phyloP scores from a whole-genome alignment of 1,284 basidiomycete genomes.

The Austroboletus novae-zelandiae region DNA sequence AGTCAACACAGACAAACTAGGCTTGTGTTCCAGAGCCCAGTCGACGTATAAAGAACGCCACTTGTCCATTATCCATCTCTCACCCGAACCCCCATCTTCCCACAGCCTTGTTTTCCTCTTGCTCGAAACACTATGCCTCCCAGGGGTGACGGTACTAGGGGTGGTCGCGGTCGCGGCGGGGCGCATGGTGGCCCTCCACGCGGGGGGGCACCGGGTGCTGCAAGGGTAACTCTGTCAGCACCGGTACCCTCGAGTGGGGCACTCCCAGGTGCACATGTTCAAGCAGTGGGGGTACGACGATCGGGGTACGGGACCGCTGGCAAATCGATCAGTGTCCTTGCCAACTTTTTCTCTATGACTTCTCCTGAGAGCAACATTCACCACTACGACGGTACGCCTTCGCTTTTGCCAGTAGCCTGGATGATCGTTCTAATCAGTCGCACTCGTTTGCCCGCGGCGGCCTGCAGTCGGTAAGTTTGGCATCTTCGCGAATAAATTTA shows the following conservation, averaged over 20 bases:
- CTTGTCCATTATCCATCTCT: constrained; percentile 10
- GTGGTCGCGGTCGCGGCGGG: constrained; percentile 17
- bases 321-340: constrained; percentile 46
- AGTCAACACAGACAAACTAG: constrained; percentile 32
- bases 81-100: constrained; percentile 21
- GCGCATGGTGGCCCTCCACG: constrained; percentile 27
- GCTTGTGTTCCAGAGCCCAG: background rate
- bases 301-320: constrained; percentile 61
- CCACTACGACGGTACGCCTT: constrained; percentile 68
- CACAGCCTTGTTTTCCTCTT: background rate
- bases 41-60: constrained; percentile 10
- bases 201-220: constrained; percentile 33
- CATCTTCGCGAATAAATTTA: background rate
- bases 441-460: constrained; percentile 1
- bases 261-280: constrained; percentile 44
- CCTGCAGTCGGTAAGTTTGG: constrained; percentile 53
- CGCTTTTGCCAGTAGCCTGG: constrained; percentile 16
- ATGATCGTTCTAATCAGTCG: constrained; percentile 19
- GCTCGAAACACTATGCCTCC: constrained; percentile 26
- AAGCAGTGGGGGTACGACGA: constrained; percentile 61
- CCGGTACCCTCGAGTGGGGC: constrained; percentile 27
- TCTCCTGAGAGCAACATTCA: constrained; percentile 62
- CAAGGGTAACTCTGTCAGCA: constrained; percentile 31
- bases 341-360: constrained; percentile 63
- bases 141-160: constrained; percentile 22